Evolutionary conservation across 441 rosid species (phyloP).

Genomic region (Eruca vesicaria): DNA sequence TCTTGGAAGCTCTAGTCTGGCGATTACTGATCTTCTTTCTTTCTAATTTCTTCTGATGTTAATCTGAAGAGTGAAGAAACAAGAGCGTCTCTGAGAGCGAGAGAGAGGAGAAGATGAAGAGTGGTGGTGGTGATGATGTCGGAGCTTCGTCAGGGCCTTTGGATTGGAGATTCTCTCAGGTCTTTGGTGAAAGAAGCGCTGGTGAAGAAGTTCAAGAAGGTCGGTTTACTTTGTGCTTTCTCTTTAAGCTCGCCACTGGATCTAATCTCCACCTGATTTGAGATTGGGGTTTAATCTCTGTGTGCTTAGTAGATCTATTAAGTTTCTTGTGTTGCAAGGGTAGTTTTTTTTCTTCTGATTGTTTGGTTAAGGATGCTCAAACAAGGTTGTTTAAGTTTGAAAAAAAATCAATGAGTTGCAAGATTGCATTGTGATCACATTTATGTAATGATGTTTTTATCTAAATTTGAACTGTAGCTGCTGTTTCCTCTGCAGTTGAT

Average conservation of each 20-base stretch:
- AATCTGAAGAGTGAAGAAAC: not conserved
- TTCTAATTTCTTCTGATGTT: not conserved
- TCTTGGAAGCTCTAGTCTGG: constrained; percentile 1
- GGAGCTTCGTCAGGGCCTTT: constrained; percentile 44
- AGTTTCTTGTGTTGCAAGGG: not conserved
- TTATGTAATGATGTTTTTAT: not conserved
- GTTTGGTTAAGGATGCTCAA: not conserved
- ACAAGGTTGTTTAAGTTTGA: not conserved
- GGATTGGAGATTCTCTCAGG: constrained; percentile 81
- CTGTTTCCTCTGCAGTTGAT: constrained; percentile 67
- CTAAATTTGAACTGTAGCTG: constrained; percentile 21
- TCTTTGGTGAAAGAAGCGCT: constrained; percentile 69
- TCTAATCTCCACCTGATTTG: constrained; percentile 14
- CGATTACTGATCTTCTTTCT: constrained; percentile 16
- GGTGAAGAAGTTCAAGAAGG: constrained; percentile 89
- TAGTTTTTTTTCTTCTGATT: not conserved
- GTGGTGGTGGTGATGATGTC: constrained; percentile 38
- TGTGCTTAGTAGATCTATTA: constrained; percentile 10
- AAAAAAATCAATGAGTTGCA: not conserved
- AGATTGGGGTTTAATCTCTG: constrained; percentile 20
- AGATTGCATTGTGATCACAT: not conserved
- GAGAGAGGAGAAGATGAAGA: constrained; percentile 42
- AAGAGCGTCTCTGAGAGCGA: constrained; percentile 10
- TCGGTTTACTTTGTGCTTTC: not conserved
- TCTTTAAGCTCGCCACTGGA: constrained; percentile 8